Evolutionary conservation across 495 filamentous ascomycete genomes (phyloP).

Genomic region (Hypoxylon crocopeplum): DNA sequence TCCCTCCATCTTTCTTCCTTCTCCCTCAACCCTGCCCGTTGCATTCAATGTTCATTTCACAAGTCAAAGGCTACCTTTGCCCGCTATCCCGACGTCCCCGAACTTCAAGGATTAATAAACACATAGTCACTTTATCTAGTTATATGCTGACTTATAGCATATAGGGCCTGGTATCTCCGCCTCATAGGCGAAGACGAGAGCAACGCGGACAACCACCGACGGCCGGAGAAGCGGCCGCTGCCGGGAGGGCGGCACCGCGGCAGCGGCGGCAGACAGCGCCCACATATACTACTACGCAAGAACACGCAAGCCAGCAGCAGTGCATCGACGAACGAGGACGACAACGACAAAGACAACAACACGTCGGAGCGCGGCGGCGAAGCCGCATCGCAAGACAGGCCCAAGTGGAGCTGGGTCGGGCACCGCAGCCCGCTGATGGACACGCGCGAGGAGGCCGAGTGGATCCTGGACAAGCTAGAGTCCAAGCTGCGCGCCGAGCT

Average conservation of each 20-base stretch:
- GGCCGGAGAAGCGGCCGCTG: slow-evolving; percentile 22
- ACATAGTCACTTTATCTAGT: not conserved
- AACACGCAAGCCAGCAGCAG: too few species aligned
- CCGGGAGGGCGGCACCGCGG: not conserved
- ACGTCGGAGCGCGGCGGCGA: too few species aligned
- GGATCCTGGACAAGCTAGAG: slow-evolving; percentile 74
- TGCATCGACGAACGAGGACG: not conserved
- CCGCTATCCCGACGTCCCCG: too few species aligned
- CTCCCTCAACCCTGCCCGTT: not conserved
- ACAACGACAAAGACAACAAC: not conserved
- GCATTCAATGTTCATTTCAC: not conserved
- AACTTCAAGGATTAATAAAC: not conserved
- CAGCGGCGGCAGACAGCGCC: too few species aligned
- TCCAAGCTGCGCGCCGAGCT: slow-evolving; percentile 62
- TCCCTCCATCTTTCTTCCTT: not conserved
- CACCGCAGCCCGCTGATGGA: slow-evolving; percentile 76
- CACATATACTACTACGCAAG: too few species aligned
- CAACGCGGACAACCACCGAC: slow-evolving; percentile 50
- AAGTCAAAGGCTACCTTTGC: too few species aligned
- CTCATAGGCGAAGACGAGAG: slow-evolving; percentile 76
- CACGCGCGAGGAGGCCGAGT: slow-evolving; percentile 74
- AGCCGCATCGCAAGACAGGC: too few species aligned
- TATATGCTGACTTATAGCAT: not conserved
- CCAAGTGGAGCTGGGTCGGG: slow-evolving; percentile 79
- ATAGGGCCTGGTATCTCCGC: slow-evolving; percentile 69